Percentiles rank a stretch among this genome's conserved stretches.
Conservation (phyloP, 352 stramenopile species). For the Plasmopara muralis region DNA sequence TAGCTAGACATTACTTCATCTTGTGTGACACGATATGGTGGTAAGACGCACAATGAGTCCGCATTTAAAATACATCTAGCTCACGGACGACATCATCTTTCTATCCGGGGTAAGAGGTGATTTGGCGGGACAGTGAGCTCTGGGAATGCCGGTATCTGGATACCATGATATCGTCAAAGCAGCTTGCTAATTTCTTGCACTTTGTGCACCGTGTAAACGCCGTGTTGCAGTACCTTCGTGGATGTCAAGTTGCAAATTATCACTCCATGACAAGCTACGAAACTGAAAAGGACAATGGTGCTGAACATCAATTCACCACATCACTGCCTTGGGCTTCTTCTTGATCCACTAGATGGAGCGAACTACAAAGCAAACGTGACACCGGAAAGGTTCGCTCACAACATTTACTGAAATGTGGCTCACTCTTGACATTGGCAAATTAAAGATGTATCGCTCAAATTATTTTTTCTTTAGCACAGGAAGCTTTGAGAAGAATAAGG, state of each 20-base stretch:
- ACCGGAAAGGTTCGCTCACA: constrained; percentile 4
- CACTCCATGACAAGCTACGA: constrained; percentile 3
- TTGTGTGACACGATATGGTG: no score
- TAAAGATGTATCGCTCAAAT: constrained; percentile 22
- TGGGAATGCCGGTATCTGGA: no score
- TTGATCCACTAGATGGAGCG: constrained; percentile 9
- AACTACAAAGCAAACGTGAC: constrained; percentile 1
- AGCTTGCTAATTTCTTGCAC: no score
- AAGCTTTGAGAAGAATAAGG: constrained; percentile 23
- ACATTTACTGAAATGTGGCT: constrained; percentile 14
- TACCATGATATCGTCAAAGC: no score
- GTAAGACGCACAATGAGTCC: no score
- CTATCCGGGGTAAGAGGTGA: no score
- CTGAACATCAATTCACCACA: not conserved
- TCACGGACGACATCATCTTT: no score
- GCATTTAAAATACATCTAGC: no score
- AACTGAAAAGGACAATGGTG: not conserved
- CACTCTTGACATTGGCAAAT: constrained; percentile 22
- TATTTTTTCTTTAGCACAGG: constrained; percentile 13
- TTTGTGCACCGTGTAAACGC: no score
- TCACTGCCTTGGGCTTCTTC: constrained; percentile 24
- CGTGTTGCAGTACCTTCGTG: no score
- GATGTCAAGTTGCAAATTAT: constrained; percentile 22
- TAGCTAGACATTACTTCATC: no score
- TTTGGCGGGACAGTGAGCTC: no score